These are phyloP conservation scores for Flaveria trinervia DNA, from an alignment of 129 eudicot species.

Conservation along the genomic window DNA sequence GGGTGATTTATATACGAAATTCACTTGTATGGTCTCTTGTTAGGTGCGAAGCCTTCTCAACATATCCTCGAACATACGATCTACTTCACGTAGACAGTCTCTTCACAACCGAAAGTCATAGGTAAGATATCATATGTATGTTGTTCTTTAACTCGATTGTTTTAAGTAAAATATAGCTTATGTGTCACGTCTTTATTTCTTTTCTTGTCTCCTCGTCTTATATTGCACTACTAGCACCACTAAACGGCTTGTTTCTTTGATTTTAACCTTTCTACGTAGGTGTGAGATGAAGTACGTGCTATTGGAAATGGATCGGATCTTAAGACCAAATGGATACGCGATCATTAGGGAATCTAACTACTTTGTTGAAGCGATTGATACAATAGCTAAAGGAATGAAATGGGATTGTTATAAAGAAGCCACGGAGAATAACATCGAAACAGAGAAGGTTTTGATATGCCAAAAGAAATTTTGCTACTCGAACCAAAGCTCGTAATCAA, in stretches of 20 bases:
- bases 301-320: conserved; percentile 89
- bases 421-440: conserved; percentile 61
- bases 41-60: conserved; percentile 99
- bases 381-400: conserved; percentile 74
- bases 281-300: conserved; percentile 88
- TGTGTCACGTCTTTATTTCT: no score
- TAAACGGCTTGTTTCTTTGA: not conserved
- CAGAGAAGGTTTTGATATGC: conserved; percentile 77
- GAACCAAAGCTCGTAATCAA: conserved; percentile 53
- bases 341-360: conserved; percentile 79
- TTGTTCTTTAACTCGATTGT: not conserved
- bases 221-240: not conserved
- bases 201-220: no score
- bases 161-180: not conserved
- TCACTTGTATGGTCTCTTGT: conserved; percentile 7
- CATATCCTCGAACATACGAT: conserved; percentile 93
- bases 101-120: conserved; percentile 93
- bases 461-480: conserved; percentile 88
- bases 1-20: not conserved
- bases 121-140: conserved; percentile 45
- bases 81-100: conserved; percentile 89
- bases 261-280: conserved; percentile 36
- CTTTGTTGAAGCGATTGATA: conserved; percentile 60
- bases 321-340: conserved; percentile 79
- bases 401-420: conserved; percentile 86